Base-by-base conservation (phyloP, 2,329 filamentous ascomycete species). In the Fusarium sarcochroum region DNA sequence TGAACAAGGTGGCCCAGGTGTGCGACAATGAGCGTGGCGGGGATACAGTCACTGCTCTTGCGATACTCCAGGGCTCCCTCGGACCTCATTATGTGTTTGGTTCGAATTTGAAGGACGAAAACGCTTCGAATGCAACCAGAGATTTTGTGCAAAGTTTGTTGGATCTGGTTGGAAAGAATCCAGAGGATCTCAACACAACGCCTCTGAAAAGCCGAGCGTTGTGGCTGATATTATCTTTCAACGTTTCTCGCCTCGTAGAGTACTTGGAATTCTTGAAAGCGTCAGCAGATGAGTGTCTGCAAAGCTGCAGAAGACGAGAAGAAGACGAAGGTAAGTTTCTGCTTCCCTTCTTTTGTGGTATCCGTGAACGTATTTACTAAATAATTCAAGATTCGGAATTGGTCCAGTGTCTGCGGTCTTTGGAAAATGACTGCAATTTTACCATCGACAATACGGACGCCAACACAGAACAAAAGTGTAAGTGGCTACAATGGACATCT, bases 141-240 rank as follows among this genome's bases (percentile, higher is more conserved):
- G 3, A 10, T 1, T 62, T 59, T 3, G 6, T 63, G 3, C 42
- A 20, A 6, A 15, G 18, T 0, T 25, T 62, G 7, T 2, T 54
- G 2, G 15, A 32, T 6, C 23, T 63, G 2, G 51, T 60, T 5
- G 55, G 50, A 3, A 7, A 14, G 18, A 71, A 72, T 13, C 65
- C 69, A 0, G 23, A 62, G 1, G 7, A 18, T 1, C 37, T 72
- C 2, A 23, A 41, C 2, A 6, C 8, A 2, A 37, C 38, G 8
- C 17, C 69, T 6, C 15, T 71, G 3, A 13, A 32, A 6, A 72
- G 68, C 21, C 40, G 57, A 11, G 56, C 67, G 15, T 38, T 72
- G 3, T 50, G 56, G 47, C 34, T 35, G 13, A 64, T 64, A 8
- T 17, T 67, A 2, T 23, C 14, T 1, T 67, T 60, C 3, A 64